Conservation (phyloP, 2,329 filamentous ascomycete species). For the Sordariomycetes sp. region DNA sequence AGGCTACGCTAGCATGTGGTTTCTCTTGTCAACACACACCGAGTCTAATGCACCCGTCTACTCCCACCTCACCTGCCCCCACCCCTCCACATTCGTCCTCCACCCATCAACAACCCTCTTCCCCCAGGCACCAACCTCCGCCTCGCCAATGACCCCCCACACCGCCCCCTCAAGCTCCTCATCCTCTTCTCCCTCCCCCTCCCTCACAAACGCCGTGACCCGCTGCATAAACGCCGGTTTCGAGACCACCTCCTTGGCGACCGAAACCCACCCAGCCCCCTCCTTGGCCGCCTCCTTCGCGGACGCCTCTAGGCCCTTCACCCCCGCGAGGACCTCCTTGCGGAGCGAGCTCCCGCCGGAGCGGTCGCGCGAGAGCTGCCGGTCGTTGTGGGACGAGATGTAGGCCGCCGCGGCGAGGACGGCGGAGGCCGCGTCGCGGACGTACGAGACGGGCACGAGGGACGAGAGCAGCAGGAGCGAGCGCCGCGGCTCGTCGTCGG, state of each 20-base stretch:
- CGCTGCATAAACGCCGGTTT: slow-evolving; percentile 15
- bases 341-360: slow-evolving; percentile 15
- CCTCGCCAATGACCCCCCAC: slow-evolving; percentile 49
- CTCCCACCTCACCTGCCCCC: slow-evolving; percentile 14
- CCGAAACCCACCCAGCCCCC: slow-evolving; percentile 17
- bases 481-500: background rate
- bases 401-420: slow-evolving; percentile 19
- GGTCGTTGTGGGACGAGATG: slow-evolving; percentile 23
- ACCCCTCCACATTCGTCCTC: slow-evolving; percentile 13
- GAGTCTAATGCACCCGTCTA: slow-evolving; percentile 3
- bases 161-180: slow-evolving; percentile 67
- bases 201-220: slow-evolving; percentile 28
- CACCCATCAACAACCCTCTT: slow-evolving; percentile 13
- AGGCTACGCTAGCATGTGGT: background rate
- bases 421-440: slow-evolving; percentile 25
- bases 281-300: slow-evolving; percentile 20
- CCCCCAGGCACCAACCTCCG: slow-evolving; percentile 7
- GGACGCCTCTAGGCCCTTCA: slow-evolving; percentile 20
- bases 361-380: slow-evolving; percentile 22
- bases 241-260: slow-evolving; percentile 17
- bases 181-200: slow-evolving; percentile 72
- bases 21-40: background rate
- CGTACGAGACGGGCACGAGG: slow-evolving; percentile 23
- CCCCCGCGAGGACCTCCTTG: slow-evolving; percentile 21
- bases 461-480: slow-evolving; percentile 11